Evolutionary conservation across 257 asterid species (phyloP).

Genomic region (Plantago major): DNA sequence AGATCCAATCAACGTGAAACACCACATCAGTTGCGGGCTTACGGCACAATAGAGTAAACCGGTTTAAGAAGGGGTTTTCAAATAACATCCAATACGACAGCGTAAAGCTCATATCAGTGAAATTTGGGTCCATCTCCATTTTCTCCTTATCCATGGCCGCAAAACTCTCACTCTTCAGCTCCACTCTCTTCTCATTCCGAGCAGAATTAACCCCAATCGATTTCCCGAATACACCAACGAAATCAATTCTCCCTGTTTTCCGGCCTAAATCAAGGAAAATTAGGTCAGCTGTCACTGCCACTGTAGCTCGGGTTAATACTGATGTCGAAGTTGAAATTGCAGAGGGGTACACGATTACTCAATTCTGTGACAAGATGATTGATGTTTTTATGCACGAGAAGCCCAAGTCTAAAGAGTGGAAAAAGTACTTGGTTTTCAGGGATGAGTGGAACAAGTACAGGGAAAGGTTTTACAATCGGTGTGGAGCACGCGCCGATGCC

Average conservation of each 20-base stretch:
- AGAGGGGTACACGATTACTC: conserved; percentile 71
- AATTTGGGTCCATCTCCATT: no score
- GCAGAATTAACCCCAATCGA: conserved; percentile 28
- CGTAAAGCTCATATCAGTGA: no score
- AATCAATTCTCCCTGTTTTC: conserved; percentile 6
- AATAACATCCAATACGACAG: no score
- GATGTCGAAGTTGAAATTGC: conserved; percentile 57
- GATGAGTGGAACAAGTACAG: conserved; percentile 77
- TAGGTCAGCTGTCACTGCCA: conserved; percentile 30
- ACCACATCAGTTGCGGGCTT: no score
- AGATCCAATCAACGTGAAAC: no score
- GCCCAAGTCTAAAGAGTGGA: conserved; percentile 84
- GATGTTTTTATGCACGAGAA: conserved; percentile 78
- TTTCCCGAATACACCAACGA: conserved; percentile 27
- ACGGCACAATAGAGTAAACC: no score
- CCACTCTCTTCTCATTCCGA: conserved; percentile 32
- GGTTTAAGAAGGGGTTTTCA: no score
- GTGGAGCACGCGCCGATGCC: conserved; percentile 50
- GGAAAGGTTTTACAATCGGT: conserved; percentile 57
- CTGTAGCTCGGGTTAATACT: conserved; percentile 15
- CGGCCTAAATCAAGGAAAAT: conserved; percentile 25
- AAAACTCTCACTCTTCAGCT: conserved; percentile 33
- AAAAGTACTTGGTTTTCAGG: conserved; percentile 62
- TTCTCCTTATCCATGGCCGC: conserved; percentile 30
- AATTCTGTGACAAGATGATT: conserved; percentile 79